Evolutionary conservation across 305 asterid genomes (phyloP), one percentile per base, ranked within the genome.

Genomic region (Rubia peregrina): DNA sequence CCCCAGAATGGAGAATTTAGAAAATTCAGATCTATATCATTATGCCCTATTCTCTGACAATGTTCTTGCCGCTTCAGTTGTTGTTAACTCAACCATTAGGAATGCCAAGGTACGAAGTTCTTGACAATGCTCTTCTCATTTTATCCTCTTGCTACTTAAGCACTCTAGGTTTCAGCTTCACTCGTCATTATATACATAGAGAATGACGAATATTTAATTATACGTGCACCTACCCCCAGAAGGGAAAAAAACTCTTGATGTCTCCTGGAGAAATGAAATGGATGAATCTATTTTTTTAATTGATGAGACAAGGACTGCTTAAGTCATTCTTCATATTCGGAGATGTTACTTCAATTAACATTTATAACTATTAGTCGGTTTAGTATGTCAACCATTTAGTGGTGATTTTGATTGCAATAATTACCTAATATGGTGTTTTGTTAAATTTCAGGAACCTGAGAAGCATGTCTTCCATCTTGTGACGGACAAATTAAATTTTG

Each of bases 51-150:
- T 95, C 76, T 95, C 99, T 51, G 99, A 95, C 78, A 95, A 92
- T 72, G 99, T 92, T 76, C 95, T 95, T 77, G 99, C 98, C 82
- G 97, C 98, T 77, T 92, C 99, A 60, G 96, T 92, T 19, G 99
- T 95, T 69, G 99, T 95, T 81, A 95, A 90, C 83, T 95, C 98
- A 44, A 80, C 99, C 70, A 75, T 88, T 69, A 76, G 73, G 83
- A 95, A 95, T 81, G 92, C 97, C 77, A 92, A 92, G 98, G 99
- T 94, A 71, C 69, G 19, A 1, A 46, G 13, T 64, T 6, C 9
- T 73, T 36, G 41, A 17, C 33, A 7, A 24, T 9, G 19, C 11
- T 5, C 14, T 30, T 61, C 30, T 16, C 61, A 1, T 21, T 60
- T 26, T 48, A 10, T 63, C 40, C 5, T 19, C 38, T 10, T 21